Base-by-base conservation (phyloP, 768 basidiomycete species). In the Xerocomellus intermedius region DNA sequence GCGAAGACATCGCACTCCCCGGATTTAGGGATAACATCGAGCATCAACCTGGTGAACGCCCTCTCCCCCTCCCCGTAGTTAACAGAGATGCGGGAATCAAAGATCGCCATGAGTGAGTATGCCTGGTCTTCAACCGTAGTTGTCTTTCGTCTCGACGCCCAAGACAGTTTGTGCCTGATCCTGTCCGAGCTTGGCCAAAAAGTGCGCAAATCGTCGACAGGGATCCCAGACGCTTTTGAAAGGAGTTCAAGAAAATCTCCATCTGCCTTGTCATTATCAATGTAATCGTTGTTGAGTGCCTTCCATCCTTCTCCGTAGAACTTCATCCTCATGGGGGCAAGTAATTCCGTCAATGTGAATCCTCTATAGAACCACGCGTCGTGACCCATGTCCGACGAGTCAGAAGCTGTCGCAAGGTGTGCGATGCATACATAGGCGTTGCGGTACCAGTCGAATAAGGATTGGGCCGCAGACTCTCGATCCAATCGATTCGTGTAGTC, bases 241-340 rank as follows among this genome's bases (percentile, higher is more conserved):
- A 65, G 61, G 19, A 32, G 19, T 13, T 36, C 12, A 0, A 66
- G 56, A 42, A 65, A 64, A 6, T 0, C 21, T 8, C 17, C 26
- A 19, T 65, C 65, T n/a, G 65, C 64, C 50, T 64, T 67, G 47
- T 65, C 64, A 6, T 65, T 65, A 4, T 65, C 65, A 4, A 48
- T 13, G 30, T 46, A 36, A n/a, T 47, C 52, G 13, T 58, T 52
- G 22, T 64, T 60, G 7, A 65, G 58, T 0, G 62, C 38, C 19
- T 46, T 48, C 64, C 64, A 67, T 5, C 22, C 45, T 22, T 2
- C 36, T 24, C 64, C 64, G 17, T 67, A 67, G 10, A 67, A 65
- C 42, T 65, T 65, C 47, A 60, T 56, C 38, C 61, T 57, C 14
- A 33, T 32, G 8, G 64, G 58, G 8, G 62, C 64, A 14, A 65